Evolutionary conservation across 441 rosid species (phyloP), one percentile per base, ranked within the genome.

Genomic region (Hypseocharis bilobata): DNA sequence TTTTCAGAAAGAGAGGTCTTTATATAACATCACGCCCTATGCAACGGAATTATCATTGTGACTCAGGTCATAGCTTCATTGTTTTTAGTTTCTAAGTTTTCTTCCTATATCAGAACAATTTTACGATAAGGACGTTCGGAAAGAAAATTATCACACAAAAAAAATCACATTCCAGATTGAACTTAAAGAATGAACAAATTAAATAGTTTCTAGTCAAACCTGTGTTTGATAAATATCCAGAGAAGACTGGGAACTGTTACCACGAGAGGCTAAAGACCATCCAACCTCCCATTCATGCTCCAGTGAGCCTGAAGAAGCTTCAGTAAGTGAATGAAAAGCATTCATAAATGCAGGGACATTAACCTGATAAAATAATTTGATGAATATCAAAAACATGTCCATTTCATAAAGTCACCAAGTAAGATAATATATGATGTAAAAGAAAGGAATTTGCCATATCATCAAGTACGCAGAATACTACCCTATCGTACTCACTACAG

Each of bases 241-340:
- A 28, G 72, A 66, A 59, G 81, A 71, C 74, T 76, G 86, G 49
- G 83, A 64, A 69, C 40, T 76, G 62, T 60, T 77, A 58, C 77
- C 81, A 26, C 76, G 69, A 22, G 90, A 81, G 57, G 86, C 87
- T 65, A 91, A 68, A 63, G 97, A 93, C 99, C 99, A 91, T 66
- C 97, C 99, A 61, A 83, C 72, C 80, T 93, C 97, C 97, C 97
- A 93, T 68, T 82, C 88, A 67, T 83, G 84, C 70, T 85, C 88
- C 40, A 58, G 42, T 56, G 85, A 79, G 66, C 93, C 84, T 34
- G 81, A 82, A 76, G 92, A 88, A 74, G 86, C 80, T 78, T 87
- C 85, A 62, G 85, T 60, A 60, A 93, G 83, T 61, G 96, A 86
- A 77, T 82, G 85, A 49, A 93, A 81, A 60, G 96, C 87, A 67